Evolutionary conservation across 148 eudicot species (phyloP).

Genomic region (Fallopia convolvulus): DNA sequence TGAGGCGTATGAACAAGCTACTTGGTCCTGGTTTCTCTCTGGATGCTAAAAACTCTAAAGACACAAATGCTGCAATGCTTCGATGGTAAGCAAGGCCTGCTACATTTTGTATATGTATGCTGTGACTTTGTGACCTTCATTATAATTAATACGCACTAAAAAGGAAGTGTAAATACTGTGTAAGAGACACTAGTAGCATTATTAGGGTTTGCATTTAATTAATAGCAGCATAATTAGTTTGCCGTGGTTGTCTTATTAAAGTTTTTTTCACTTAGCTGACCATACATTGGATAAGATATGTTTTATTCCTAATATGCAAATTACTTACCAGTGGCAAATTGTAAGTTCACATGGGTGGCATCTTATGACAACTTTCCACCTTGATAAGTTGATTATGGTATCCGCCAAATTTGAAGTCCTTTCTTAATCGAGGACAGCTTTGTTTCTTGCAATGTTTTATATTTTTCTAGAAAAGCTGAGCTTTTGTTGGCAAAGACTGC

Average conservation of each 20-base stretch:
- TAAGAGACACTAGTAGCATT: neutral
- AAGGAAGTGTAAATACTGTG: neutral
- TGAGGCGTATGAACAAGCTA: conserved; percentile 97
- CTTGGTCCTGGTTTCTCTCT: conserved; percentile 82
- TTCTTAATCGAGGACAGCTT: neutral
- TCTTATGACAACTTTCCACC: neutral
- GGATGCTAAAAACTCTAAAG: conserved; percentile 94
- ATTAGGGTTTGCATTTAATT: neutral
- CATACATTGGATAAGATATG: neutral
- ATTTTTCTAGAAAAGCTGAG: neutral
- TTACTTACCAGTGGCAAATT: neutral
- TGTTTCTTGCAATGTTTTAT: neutral
- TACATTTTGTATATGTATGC: neutral
- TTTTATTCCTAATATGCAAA: neutral
- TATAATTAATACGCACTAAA: neutral
- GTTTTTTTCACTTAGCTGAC: neutral
- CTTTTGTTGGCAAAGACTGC: neutral
- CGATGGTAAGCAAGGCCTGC: conserved; percentile 50
- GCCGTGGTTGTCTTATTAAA: neutral
- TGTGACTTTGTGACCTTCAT: neutral
- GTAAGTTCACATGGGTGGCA: neutral
- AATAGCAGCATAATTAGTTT: too few species aligned
- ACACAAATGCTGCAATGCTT: conserved; percentile 98
- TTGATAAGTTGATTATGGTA: neutral
- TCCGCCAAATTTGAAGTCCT: neutral